Conservation (phyloP, 1,139 yeast genomes). For the Scheffersomyces insectosa region DNA sequence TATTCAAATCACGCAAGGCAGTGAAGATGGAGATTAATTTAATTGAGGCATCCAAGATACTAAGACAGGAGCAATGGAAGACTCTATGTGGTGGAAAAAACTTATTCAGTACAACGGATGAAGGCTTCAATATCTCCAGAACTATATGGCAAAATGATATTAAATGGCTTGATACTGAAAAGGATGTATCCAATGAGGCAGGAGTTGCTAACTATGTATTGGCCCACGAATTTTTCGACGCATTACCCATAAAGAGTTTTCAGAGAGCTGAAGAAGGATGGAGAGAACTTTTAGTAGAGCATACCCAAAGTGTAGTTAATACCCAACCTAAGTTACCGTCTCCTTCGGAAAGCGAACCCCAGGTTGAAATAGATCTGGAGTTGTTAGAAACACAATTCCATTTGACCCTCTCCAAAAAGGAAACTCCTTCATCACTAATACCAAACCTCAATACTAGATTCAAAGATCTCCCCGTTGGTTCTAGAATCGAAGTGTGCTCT, state of each 20-base stretch:
- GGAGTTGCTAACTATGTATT: constrained; percentile 59
- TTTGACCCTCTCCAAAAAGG: constrained; percentile 57
- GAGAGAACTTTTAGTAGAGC: constrained; percentile 76
- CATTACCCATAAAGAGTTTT: constrained; percentile 76
- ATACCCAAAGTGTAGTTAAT: constrained; percentile 43
- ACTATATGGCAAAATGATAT: constrained; percentile 58
- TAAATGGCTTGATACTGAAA: constrained; percentile 72
- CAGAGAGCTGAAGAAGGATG: constrained; percentile 64
- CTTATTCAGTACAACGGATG: constrained; percentile 18
- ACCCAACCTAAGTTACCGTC: constrained; percentile 32
- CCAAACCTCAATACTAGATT: constrained; percentile 58
- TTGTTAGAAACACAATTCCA: constrained; percentile 51
- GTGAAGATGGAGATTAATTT: constrained; percentile 48
- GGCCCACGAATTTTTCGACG: constrained; percentile 89
- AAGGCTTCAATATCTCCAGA: constrained; percentile 39
- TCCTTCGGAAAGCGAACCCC: constrained; percentile 3
- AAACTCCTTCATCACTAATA: constrained; percentile 63
- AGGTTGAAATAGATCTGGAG: constrained; percentile 8
- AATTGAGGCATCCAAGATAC: constrained; percentile 73
- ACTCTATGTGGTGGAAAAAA: constrained; percentile 42
- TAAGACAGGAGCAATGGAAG: constrained; percentile 58
- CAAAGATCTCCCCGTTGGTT: constrained; percentile 51
- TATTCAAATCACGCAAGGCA: constrained; percentile 22
- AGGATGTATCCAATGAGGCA: constrained; percentile 42
- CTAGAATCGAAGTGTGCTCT: constrained; percentile 74